Evolutionary conservation across 345 rosid genomes (phyloP).

Genomic region (Eucalyptus polyanthemos): DNA sequence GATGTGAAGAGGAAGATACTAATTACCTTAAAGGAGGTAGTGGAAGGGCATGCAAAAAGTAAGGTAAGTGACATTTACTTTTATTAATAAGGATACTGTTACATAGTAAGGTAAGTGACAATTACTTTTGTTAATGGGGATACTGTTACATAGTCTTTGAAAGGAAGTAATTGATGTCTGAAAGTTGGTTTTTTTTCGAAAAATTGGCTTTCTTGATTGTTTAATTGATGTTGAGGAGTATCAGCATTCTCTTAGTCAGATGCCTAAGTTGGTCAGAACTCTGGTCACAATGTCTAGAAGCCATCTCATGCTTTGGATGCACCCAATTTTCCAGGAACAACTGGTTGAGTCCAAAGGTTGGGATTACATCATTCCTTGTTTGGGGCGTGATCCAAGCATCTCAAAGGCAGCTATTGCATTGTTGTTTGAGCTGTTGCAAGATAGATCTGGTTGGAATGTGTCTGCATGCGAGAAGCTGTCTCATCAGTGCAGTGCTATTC

Average conservation of each 20-base stretch:
- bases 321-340: slow-evolving; percentile 27
- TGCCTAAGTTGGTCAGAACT: background rate
- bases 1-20: slow-evolving; percentile 40
- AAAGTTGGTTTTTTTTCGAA: background rate
- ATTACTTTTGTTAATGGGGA: no score
- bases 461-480: slow-evolving; percentile 40
- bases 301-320: background rate
- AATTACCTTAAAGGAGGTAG: slow-evolving; percentile 32
- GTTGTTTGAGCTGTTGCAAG: slow-evolving; percentile 46
- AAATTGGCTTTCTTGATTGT: background rate
- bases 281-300: background rate
- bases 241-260: background rate
- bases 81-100: background rate
- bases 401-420: slow-evolving; percentile 50
- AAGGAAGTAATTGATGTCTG: background rate
- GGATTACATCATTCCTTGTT: slow-evolving; percentile 46
- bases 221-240: background rate
- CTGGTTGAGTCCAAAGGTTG: slow-evolving; percentile 33
- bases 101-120: no score
- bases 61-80: slow-evolving; percentile 21
- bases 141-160: background rate
- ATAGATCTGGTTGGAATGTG: slow-evolving; percentile 48
- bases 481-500: slow-evolving; percentile 32
- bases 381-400: slow-evolving; percentile 34
- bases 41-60: slow-evolving; percentile 48